Percentiles rank a stretch among this genome's conserved stretches.
phyloP scores from a whole-genome alignment of 257 asterid genomes.

The Gentiana dahurica region DNA sequence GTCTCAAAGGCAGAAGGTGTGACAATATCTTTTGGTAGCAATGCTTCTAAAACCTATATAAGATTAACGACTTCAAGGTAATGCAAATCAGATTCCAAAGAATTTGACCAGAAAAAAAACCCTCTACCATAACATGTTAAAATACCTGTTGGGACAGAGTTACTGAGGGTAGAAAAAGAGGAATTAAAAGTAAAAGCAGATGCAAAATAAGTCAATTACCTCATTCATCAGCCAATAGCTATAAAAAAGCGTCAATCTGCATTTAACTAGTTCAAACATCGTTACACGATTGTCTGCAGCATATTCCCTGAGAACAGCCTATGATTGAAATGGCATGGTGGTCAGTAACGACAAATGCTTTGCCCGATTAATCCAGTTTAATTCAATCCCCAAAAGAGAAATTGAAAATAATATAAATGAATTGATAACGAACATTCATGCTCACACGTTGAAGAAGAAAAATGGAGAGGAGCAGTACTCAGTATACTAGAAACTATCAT shows the following conservation, averaged over 20 bases:
- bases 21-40: conserved; percentile 68
- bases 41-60: conserved; percentile 74
- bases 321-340: conserved; percentile 17
- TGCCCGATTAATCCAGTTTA: background rate
- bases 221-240: conserved; percentile 84
- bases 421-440: background rate
- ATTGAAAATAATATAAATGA: background rate
- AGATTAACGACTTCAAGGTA: background rate
- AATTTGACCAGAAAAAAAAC: background rate
- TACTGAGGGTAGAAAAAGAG: background rate
- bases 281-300: conserved; percentile 21
- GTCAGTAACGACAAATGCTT: conserved; percentile 9
- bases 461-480: background rate
- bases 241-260: conserved; percentile 81
- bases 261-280: conserved; percentile 65
- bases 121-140: background rate
- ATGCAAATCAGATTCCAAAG: background rate
- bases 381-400: background rate
- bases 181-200: background rate
- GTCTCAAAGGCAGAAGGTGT: conserved; percentile 79
- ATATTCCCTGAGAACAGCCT: conserved; percentile 54
- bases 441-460: background rate
- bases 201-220: conserved; percentile 35
- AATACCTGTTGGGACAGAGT: background rate
- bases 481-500: too few species aligned